Percentiles rank a stretch among this genome's conserved stretches.
These are phyloP conservation scores for Citropsis articulata DNA, from an alignment of 345 rosid genomes.

Conservation along the genomic window DNA sequence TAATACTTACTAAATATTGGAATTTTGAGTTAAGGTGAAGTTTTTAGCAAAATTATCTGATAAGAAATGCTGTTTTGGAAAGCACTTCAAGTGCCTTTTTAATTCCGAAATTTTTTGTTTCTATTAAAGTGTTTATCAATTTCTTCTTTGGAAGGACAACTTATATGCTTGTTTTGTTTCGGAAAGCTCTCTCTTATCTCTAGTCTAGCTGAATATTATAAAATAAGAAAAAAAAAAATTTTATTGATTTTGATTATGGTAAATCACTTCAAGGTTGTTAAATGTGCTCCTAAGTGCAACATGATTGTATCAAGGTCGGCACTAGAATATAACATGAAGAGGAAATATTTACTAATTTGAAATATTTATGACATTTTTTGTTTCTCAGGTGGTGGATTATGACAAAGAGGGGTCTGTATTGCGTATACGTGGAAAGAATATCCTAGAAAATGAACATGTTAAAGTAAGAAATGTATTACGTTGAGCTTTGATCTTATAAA, in stretches of 20 bases:
- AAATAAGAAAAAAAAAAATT: too few relatives aligned
- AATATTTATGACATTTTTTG: neutral
- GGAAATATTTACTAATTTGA: neutral
- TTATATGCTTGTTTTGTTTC: too few relatives aligned
- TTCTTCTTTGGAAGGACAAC: too few relatives aligned
- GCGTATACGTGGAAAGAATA: conserved; percentile 88
- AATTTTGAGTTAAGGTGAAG: too few relatives aligned
- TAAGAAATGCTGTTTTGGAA: too few relatives aligned
- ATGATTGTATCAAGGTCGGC: neutral
- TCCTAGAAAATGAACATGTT: conserved; percentile 81
- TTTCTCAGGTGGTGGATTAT: conserved; percentile 63
- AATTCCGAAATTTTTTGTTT: too few relatives aligned
- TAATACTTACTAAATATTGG: too few relatives aligned
- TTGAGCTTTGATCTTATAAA: neutral
- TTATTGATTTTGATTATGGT: neutral
- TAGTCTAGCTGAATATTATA: neutral
- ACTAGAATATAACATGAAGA: neutral
- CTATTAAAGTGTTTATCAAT: too few relatives aligned
- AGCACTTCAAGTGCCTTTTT: too few relatives aligned
- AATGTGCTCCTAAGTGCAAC: neutral
- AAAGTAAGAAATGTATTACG: conserved; percentile 42
- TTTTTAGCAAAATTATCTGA: too few relatives aligned
- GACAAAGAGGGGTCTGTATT: conserved; percentile 76
- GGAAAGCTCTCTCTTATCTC: too few relatives aligned
- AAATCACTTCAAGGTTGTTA: neutral